These are phyloP conservation scores for Septoria linicola DNA, from an alignment of 2,329 filamentous ascomycete genomes.

Conservation along the genomic window DNA sequence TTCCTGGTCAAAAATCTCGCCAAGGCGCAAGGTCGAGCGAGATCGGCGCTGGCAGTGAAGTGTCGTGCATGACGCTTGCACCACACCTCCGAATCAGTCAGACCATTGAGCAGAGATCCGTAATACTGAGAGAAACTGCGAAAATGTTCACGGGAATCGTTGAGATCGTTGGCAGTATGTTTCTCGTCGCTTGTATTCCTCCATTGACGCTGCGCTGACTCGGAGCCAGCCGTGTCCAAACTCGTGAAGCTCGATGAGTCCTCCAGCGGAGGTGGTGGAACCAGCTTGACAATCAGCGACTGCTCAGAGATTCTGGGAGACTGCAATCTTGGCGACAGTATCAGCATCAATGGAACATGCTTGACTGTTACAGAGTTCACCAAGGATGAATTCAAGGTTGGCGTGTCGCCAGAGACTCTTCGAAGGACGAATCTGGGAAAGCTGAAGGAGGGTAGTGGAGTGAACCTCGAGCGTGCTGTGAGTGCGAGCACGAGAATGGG, in stretches of 20 bases:
- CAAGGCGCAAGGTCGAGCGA: constrained; percentile 1
- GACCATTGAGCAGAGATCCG: constrained; percentile 5
- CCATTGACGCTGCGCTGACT: constrained; percentile 38
- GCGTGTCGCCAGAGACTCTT: constrained; percentile 91
- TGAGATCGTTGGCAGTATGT: constrained; percentile 85
- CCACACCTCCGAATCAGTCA: background rate
- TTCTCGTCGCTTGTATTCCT: constrained; percentile 17
- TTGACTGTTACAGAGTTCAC: constrained; percentile 81
- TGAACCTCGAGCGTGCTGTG: constrained; percentile 94
- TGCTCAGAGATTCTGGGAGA: constrained; percentile 75
- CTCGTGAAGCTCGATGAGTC: constrained; percentile 78
- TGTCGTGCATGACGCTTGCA: constrained; percentile 16
- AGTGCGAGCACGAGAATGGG: constrained; percentile 92
- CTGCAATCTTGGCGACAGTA: constrained; percentile 85
- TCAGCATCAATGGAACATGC: constrained; percentile 93
- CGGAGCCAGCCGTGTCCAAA: constrained; percentile 69
- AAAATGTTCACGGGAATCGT: constrained; percentile 95
- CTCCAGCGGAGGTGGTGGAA: constrained; percentile 69
- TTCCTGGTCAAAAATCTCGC: constrained; percentile 1
- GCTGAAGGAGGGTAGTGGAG: constrained; percentile 63
- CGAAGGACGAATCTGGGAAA: constrained; percentile 91
- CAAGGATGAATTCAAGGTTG: constrained; percentile 73
- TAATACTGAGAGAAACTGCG: constrained; percentile 6
- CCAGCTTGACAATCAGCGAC: constrained; percentile 81
- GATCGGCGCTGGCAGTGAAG: constrained; percentile 1